phyloP scores from a whole-genome alignment of 208 protist genomes.

The Blastocrithidia nonstop region DNA sequence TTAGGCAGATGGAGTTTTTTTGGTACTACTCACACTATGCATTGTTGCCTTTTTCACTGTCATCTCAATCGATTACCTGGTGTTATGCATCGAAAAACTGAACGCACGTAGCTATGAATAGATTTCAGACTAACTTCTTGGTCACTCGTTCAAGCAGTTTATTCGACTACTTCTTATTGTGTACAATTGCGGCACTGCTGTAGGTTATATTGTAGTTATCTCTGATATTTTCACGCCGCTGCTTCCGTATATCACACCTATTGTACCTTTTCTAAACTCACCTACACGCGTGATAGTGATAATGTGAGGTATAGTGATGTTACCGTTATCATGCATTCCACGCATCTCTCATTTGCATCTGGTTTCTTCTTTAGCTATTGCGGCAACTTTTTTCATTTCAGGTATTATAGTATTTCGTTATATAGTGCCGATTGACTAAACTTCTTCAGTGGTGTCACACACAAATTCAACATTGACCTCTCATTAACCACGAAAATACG shows the following conservation, averaged over 20 bases:
- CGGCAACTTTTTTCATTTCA: conserved; percentile 31
- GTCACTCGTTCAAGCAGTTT: conserved; percentile 17
- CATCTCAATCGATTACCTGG: conserved; percentile 58
- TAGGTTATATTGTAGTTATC: conserved; percentile 49
- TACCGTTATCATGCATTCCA: conserved; percentile 50
- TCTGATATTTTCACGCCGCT: conserved; percentile 33
- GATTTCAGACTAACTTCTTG: conserved; percentile 50
- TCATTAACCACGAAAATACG: too few species aligned
- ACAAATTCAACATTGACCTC: too few species aligned
- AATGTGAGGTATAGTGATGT: conserved; percentile 16
- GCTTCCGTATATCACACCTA: conserved; percentile 22
- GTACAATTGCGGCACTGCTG: conserved; percentile 35
- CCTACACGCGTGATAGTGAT: conserved; percentile 7
- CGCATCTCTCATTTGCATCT: conserved; percentile 26
- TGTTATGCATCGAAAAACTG: conserved; percentile 42
- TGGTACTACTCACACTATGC: conserved; percentile 20
- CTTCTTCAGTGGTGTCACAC: background rate
- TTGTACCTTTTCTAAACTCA: conserved; percentile 24
- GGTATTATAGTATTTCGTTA: conserved; percentile 48
- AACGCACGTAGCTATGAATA: conserved; percentile 62
- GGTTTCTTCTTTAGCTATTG: conserved; percentile 48
- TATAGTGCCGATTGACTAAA: conserved; percentile 19
- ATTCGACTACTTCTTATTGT: conserved; percentile 55
- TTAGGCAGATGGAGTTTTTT: conserved; percentile 37
- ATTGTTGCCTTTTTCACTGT: conserved; percentile 33